Base-by-base conservation (phyloP, 2,329 filamentous ascomycete species). In the Trichoderma atrobrunneum region DNA sequence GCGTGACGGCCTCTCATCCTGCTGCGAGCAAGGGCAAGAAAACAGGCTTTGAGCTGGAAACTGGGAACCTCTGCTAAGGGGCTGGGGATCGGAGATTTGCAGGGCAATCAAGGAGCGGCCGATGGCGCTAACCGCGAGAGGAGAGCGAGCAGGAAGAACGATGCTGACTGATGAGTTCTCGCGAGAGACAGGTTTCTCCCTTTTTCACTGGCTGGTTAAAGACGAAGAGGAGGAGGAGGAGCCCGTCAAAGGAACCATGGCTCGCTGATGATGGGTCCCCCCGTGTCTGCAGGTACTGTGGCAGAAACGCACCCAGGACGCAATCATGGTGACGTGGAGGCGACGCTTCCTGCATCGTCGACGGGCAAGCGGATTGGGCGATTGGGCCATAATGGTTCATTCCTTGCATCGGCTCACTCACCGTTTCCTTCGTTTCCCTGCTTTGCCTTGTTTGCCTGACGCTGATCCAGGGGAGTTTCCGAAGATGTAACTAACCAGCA, bases 31-130 rank as follows among this genome's bases (percentile, higher is more conserved):
- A 60, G 56, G 56, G 28, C 16, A 32, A 32, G 51, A 70, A 70
- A 70, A 62, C 67, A 62, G 67, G 67, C 57, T 70, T 54, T 51
- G 56, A 11, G 28, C 36, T 51, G 36, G 69, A 56, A 39, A 43
- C 39, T 43, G 39, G 36, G 69, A 32, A n/a, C 43, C n/a, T 32
- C 43, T 34, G 36, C 56, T 28, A 67, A 72, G 66, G 67, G 67
- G 36, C 68, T 71, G 39, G 54, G 61, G 57, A 76, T 76, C 75
- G 75, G 70, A 72, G 34, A 72, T 74, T 76, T 57, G 73, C 70
- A 75, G 72, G 69, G 65, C 51, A 65, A 76, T 75, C 75, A 67
- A 76, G 74, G 71, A 73, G 72, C 63, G 21, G 61, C 71, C 72
- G 71, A 74, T 71, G 69, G 62, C 73, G 74, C 75, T 74, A 74